phyloP scores from a whole-genome alignment of 805 yeast species.

The Myxozyma nipponensis region DNA sequence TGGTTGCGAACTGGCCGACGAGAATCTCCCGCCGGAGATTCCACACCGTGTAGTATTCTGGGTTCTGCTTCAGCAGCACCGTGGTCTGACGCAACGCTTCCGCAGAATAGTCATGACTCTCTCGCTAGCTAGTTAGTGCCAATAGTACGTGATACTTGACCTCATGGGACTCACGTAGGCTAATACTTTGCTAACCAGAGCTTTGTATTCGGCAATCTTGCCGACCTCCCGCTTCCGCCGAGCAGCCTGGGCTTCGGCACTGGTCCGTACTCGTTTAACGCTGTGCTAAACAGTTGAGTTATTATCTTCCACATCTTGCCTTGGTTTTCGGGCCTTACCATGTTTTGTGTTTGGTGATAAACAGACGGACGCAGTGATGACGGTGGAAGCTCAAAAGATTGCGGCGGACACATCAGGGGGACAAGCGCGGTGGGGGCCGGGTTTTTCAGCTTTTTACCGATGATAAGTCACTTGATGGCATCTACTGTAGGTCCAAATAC shows the following conservation, averaged over 20 bases:
- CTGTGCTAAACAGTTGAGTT: no score
- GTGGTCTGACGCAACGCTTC: slow-evolving; percentile 54
- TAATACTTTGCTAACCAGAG: slow-evolving; percentile 47
- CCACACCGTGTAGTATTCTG: slow-evolving; percentile 89
- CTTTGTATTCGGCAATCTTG: slow-evolving; percentile 55
- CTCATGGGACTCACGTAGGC: slow-evolving; percentile 28
- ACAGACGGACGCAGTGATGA: no score
- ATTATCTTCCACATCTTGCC: no score
- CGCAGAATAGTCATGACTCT: slow-evolving; percentile 34
- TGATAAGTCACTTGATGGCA: no score
- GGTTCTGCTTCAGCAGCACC: slow-evolving; percentile 59
- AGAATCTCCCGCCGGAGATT: slow-evolving; percentile 78
- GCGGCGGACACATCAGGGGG: no score
- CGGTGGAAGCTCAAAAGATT: no score
- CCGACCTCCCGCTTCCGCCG: slow-evolving; percentile 56
- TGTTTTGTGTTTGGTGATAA: no score
- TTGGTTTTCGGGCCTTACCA: no score
- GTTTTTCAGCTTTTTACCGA: no score
- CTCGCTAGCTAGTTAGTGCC: slow-evolving; percentile 29
- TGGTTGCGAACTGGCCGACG: slow-evolving; percentile 10
- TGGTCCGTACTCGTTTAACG: slow-evolving; percentile 54
- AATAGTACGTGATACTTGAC: not conserved
- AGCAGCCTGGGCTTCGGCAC: slow-evolving; percentile 50
- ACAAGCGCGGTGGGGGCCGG: no score
- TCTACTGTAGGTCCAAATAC: no score